phyloP scores from a whole-genome alignment of 2,329 filamentous ascomycete species.

The Beauveria sp. region DNA sequence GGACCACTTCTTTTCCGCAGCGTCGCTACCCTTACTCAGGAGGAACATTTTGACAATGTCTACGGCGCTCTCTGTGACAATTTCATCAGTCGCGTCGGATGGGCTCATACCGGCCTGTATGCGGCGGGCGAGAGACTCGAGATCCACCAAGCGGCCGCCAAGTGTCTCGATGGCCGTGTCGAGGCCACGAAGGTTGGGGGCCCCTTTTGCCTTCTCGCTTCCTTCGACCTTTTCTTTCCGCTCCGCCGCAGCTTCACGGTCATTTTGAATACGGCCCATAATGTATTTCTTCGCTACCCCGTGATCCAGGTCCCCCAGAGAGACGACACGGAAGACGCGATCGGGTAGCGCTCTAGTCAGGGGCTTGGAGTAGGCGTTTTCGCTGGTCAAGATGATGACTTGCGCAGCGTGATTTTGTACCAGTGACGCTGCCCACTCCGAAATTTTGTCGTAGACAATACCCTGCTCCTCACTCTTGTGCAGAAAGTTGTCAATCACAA shows the following conservation, averaged over 20 bases:
- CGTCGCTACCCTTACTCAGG: slow-evolving; percentile 46
- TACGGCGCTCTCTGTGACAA: slow-evolving; percentile 78
- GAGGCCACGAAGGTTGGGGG: slow-evolving; percentile 56
- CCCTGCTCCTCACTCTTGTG: slow-evolving; percentile 62
- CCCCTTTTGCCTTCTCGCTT: slow-evolving; percentile 17
- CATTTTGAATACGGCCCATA: slow-evolving; percentile 64
- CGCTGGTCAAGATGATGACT: slow-evolving; percentile 88
- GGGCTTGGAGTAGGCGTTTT: slow-evolving; percentile 81
- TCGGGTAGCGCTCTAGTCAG: slow-evolving; percentile 83
- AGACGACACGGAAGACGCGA: slow-evolving; percentile 79
- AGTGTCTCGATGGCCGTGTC: slow-evolving; percentile 75
- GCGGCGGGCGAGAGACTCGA: slow-evolving; percentile 86
- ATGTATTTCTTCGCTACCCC: slow-evolving; percentile 86
- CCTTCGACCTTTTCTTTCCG: slow-evolving; percentile 20
- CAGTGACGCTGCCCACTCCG: slow-evolving; percentile 82
- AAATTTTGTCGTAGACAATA: slow-evolving; percentile 69
- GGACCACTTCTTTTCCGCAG: slow-evolving; percentile 59
- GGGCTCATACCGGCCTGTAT: slow-evolving; percentile 84
- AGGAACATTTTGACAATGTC: slow-evolving; percentile 95
- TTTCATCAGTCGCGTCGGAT: slow-evolving; percentile 72
- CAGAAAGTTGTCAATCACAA: slow-evolving; percentile 88
- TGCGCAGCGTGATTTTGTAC: slow-evolving; percentile 86
- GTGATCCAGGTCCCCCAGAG: slow-evolving; percentile 77
- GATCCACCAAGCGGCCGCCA: slow-evolving; percentile 87
- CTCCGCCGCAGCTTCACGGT: slow-evolving; percentile 25